A percentile compares a stretch with the other conserved stretches of the same genome.
Conservation (phyloP, 352 stramenopile species). For the Globisporangium megalacanthum region DNA sequence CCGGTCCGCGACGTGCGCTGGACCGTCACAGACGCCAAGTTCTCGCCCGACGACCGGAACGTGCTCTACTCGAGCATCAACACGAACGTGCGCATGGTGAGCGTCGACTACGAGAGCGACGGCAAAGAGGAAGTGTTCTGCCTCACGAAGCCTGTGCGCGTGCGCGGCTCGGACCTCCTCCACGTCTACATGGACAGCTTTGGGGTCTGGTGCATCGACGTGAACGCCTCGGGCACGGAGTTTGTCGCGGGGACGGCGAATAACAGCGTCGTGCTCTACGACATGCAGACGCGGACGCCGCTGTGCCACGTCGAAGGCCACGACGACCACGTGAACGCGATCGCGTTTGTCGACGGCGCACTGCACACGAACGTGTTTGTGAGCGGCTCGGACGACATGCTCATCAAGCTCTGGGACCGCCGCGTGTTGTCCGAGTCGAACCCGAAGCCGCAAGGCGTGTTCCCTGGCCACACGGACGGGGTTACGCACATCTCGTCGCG, state of each 20-base stretch:
- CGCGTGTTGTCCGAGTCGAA: slow-evolving; percentile 72
- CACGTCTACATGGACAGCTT: slow-evolving; percentile 36
- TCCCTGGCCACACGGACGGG: slow-evolving; percentile 78
- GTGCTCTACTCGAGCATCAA: slow-evolving; percentile 82
- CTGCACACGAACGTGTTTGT: slow-evolving; percentile 84
- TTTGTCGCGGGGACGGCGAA: slow-evolving; percentile 76
- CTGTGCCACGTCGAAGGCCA: slow-evolving; percentile 71
- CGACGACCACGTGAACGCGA: slow-evolving; percentile 77
- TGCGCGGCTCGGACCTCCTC: slow-evolving; percentile 13
- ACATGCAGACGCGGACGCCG: slow-evolving; percentile 66
- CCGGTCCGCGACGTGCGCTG: slow-evolving; percentile 73
- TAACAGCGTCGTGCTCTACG: slow-evolving; percentile 73
- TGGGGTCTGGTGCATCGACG: slow-evolving; percentile 73
- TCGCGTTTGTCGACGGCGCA: slow-evolving; percentile 77
- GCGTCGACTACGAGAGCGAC: slow-evolving; percentile 46
- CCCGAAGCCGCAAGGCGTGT: slow-evolving; percentile 70
- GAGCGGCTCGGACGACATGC: slow-evolving; percentile 72
- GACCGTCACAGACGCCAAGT: slow-evolving; percentile 84
- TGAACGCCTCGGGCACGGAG: slow-evolving; percentile 71
- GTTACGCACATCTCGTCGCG: slow-evolving; percentile 77
- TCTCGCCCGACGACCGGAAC: slow-evolving; percentile 60
- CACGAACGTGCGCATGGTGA: slow-evolving; percentile 79
- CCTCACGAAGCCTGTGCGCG: slow-evolving; percentile 22
- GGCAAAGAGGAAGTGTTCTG: slow-evolving; percentile 49
- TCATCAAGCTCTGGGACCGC: slow-evolving; percentile 86